A percentile compares a stretch with the other conserved stretches of the same genome.
Conservation (phyloP, 441 rosid genomes). For the Pelargonium citronellum region DNA sequence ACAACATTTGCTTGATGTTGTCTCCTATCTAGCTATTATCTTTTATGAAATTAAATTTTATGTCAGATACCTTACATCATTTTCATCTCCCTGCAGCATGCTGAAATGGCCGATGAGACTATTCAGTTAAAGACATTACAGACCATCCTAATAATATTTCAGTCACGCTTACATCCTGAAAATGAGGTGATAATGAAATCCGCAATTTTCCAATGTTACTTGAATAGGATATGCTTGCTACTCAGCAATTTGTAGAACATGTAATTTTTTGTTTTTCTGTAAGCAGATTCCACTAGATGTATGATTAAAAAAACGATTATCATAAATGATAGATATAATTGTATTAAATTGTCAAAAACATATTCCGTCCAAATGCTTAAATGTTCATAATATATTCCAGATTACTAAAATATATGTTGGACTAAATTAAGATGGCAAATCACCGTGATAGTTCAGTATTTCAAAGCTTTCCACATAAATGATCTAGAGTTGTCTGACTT, state of each 20-base stretch:
- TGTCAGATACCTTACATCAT: conserved; percentile 17
- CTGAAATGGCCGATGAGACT: conserved; percentile 87
- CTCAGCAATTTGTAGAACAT: conserved; percentile 8
- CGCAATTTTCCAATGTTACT: conserved; percentile 20
- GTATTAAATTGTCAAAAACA: too few species aligned
- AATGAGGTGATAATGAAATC: conserved; percentile 51
- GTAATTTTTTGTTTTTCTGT: neutral
- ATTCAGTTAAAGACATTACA: conserved; percentile 91
- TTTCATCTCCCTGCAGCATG: conserved; percentile 58
- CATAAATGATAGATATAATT: neutral
- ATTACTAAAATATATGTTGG: too few species aligned
- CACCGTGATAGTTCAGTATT: too few species aligned
- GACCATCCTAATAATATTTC: conserved; percentile 84
- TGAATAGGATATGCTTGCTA: neutral
- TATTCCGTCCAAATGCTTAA: too few species aligned
- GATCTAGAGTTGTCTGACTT: too few species aligned
- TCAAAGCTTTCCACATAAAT: too few species aligned
- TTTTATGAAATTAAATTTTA: neutral
- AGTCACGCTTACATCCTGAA: conserved; percentile 84
- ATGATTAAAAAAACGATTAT: neutral
- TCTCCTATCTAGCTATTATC: conserved; percentile 9
- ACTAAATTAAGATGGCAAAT: too few species aligned
- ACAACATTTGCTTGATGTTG: neutral
- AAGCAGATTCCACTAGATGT: conserved; percentile 10
- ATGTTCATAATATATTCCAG: too few species aligned